Percentiles rank a stretch among this genome's conserved stretches.
phyloP scores from a whole-genome alignment of 768 basidiomycete genomes.

The Pulveroboletus sp. region DNA sequence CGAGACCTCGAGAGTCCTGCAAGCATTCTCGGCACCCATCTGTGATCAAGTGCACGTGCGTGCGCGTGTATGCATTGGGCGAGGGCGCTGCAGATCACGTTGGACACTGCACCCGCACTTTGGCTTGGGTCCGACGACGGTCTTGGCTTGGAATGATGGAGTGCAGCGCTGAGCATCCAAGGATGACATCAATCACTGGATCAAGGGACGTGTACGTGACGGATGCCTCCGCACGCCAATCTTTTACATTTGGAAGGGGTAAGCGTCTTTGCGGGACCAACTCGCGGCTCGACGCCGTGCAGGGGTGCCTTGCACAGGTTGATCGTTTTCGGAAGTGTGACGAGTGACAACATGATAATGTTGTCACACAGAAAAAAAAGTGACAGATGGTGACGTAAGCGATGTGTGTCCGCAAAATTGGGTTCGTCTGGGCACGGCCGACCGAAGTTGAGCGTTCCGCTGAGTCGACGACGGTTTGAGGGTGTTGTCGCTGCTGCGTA shows the following conservation, averaged over 20 bases:
- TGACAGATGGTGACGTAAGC: too few species aligned
- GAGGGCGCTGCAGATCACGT: not conserved
- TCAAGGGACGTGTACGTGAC: constrained; percentile 4
- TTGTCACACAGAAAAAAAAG: not conserved
- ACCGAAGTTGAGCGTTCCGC: not conserved
- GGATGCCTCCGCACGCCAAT: constrained; percentile 7
- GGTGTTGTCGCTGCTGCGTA: too few species aligned
- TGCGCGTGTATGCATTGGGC: not conserved
- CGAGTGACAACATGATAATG: not conserved
- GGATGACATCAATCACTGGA: constrained; percentile 3
- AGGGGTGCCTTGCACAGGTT: not conserved
- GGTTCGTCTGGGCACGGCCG: constrained; percentile 1
- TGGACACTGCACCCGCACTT: not conserved
- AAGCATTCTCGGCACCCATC: not conserved
- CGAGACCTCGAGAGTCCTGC: not conserved
- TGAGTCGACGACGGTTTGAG: not conserved
- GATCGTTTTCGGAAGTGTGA: not conserved
- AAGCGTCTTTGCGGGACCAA: not conserved
- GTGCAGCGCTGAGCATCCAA: not conserved
- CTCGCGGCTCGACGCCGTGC: too few species aligned
- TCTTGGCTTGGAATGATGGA: not conserved
- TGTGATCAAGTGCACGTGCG: not conserved
- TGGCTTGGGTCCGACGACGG: not conserved
- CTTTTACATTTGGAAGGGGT: constrained; percentile 14
- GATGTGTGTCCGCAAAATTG: not conserved